These are phyloP conservation scores for Euryodendron excelsum DNA, from an alignment of 148 eudicot genomes.

Conservation along the genomic window DNA sequence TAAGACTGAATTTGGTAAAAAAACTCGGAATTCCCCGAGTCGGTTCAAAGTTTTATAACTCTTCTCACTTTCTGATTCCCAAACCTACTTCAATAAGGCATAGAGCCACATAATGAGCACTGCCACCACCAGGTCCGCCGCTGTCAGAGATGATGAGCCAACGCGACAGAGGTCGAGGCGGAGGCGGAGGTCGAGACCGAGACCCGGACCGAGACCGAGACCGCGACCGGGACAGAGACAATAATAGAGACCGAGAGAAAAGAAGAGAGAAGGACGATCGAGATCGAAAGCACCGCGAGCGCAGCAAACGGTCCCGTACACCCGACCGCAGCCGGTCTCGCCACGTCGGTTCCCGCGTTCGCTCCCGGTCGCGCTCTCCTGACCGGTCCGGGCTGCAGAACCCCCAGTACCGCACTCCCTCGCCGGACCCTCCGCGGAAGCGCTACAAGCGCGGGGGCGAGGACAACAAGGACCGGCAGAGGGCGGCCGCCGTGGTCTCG, in stretches of 20 bases:
- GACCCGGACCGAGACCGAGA: slow-evolving; percentile 30
- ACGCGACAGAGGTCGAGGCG: slow-evolving; percentile 30
- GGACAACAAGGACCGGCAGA: slow-evolving; percentile 32
- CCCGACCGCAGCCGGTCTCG: slow-evolving; percentile 40
- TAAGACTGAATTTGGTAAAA: too few species aligned
- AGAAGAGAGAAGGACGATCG: slow-evolving; percentile 25
- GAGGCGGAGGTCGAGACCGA: slow-evolving; percentile 13
- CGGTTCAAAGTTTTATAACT: too few species aligned
- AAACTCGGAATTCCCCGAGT: too few species aligned
- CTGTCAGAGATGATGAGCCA: slow-evolving; percentile 25
- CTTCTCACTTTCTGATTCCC: neutral
- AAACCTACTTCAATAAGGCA: neutral
- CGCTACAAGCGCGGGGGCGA: slow-evolving; percentile 48
- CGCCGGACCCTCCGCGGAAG: slow-evolving; percentile 56
- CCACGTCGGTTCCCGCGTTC: slow-evolving; percentile 30
- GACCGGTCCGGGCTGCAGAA: slow-evolving; percentile 43
- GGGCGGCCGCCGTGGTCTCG: slow-evolving; percentile 30
- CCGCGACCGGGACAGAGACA: slow-evolving; percentile 11
- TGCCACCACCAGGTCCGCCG: too few species aligned
- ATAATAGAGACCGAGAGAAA: slow-evolving; percentile 20
- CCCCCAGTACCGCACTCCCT: slow-evolving; percentile 41
- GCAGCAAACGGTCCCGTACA: slow-evolving; percentile 33
- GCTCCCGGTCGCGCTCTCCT: slow-evolving; percentile 52
- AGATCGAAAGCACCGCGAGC: slow-evolving; percentile 45
- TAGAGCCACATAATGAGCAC: neutral